These are phyloP conservation scores for Wickerhamomyces silvicola DNA, from an alignment of 805 yeast genomes.

Conservation along the genomic window DNA sequence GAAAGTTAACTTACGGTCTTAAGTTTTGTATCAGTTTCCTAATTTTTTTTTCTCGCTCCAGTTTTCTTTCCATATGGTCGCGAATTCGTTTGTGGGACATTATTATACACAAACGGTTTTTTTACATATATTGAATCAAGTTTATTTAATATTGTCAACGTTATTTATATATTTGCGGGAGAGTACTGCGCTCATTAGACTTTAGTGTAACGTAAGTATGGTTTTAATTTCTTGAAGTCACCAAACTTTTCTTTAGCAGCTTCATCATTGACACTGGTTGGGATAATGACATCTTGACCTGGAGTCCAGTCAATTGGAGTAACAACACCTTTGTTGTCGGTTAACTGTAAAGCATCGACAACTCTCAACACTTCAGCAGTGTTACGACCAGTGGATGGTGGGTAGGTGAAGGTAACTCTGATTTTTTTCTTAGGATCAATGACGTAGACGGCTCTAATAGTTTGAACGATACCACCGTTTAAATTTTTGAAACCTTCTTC, in stretches of 20 bases:
- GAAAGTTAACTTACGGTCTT: too few species aligned
- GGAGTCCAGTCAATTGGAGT: constrained; percentile 90
- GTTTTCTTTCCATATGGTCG: too few species aligned
- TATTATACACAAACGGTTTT: too few species aligned
- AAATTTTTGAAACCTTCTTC: constrained; percentile 75
- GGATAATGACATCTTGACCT: constrained; percentile 90
- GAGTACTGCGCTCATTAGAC: constrained; percentile 22
- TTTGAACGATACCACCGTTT: constrained; percentile 67
- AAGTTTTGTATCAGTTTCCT: too few species aligned
- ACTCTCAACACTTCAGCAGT: constrained; percentile 88
- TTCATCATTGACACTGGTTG: constrained; percentile 76
- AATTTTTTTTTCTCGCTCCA: too few species aligned
- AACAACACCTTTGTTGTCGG: constrained; percentile 77
- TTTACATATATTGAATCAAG: too few species aligned
- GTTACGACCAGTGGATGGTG: constrained; percentile 94
- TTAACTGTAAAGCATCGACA: constrained; percentile 78
- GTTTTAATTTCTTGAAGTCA: constrained; percentile 78
- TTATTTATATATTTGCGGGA: too few species aligned
- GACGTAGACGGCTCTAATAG: constrained; percentile 88
- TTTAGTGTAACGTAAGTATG: constrained; percentile 75
- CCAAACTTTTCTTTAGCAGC: constrained; percentile 81
- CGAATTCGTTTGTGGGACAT: too few species aligned
- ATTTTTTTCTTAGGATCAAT: constrained; percentile 89
- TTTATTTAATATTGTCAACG: too few species aligned
- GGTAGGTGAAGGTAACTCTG: constrained; percentile 81